Conservation (phyloP, 495 filamentous ascomycete species). For the Lineolata rhizophorae region DNA sequence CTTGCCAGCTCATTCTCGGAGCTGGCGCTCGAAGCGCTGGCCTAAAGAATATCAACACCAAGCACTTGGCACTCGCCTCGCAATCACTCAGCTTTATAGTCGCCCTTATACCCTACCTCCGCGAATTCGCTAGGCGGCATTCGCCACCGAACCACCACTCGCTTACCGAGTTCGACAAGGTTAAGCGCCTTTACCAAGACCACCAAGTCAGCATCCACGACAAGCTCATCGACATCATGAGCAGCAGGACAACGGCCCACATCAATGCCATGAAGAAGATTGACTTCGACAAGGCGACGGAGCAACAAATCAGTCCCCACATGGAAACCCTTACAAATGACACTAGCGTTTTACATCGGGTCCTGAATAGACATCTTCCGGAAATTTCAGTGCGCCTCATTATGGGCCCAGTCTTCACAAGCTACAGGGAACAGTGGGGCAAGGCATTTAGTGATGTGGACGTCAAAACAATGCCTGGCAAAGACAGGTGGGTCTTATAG, state of each 20-base stretch:
- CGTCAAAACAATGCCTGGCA: constrained; percentile 42
- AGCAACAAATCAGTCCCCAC: constrained; percentile 35
- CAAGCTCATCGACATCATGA: constrained; percentile 94
- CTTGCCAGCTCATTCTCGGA: constrained; percentile 81
- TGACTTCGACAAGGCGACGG: constrained; percentile 40
- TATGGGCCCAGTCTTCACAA: constrained; percentile 74
- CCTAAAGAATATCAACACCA: constrained; percentile 87
- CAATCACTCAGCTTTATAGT: constrained; percentile 80
- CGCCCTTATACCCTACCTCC: constrained; percentile 67
- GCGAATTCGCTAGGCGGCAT: constrained; percentile 75
- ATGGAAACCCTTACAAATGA: constrained; percentile 88
- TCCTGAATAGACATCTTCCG: constrained; percentile 65
- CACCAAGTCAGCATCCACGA: constrained; percentile 87
- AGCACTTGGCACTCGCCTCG: constrained; percentile 79
- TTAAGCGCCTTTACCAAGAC: constrained; percentile 71
- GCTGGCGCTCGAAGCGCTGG: constrained; percentile 82
- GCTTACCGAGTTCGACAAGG: constrained; percentile 84
- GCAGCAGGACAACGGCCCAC: constrained; percentile 45
- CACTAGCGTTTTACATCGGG: constrained; percentile 68
- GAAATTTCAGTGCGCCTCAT: constrained; percentile 63
- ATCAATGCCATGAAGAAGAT: constrained; percentile 55
- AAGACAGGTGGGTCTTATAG: constrained; percentile 46
- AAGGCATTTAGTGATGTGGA: constrained; percentile 47
- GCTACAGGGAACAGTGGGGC: constrained; percentile 66
- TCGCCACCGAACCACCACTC: constrained; percentile 25